A percentile compares a stretch with the other conserved stretches of the same genome.
Evolutionary conservation across 2,329 filamentous ascomycete species (phyloP).

Genomic region (Aureobasidium subglaciale): DNA sequence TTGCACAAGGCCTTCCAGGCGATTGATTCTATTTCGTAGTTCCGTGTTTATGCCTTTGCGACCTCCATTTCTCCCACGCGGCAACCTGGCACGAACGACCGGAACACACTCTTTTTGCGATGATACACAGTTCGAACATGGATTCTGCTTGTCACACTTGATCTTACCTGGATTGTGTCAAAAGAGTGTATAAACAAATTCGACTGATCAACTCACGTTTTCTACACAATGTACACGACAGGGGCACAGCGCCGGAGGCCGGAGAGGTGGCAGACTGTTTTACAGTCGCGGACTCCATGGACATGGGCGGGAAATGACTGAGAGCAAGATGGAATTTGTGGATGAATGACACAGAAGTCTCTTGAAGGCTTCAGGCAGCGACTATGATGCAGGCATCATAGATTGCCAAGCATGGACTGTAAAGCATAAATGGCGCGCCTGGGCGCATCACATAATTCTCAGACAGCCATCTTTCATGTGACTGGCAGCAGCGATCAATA

Average conservation of each 20-base stretch:
- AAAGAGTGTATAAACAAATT: neutral
- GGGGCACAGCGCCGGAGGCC: neutral
- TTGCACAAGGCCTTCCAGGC: constrained; percentile 11
- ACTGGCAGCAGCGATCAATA: neutral
- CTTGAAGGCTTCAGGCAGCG: neutral
- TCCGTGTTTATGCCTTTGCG: constrained; percentile 9
- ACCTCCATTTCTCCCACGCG: constrained; percentile 11
- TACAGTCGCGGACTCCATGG: neutral
- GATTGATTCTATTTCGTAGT: constrained; percentile 9
- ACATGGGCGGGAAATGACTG: neutral
- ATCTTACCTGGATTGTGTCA: constrained; percentile 5
- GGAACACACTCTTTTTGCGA: constrained; percentile 9
- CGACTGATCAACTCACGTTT: neutral
- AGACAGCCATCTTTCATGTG: neutral
- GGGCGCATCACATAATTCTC: too few relatives aligned
- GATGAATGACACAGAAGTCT: neutral
- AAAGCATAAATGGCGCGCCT: neutral
- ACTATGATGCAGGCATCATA: neutral
- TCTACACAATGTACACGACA: constrained; percentile 13
- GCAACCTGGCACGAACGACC: constrained; percentile 10
- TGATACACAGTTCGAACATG: constrained; percentile 7
- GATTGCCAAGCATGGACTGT: neutral
- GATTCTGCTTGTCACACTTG: constrained; percentile 15
- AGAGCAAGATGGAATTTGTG: neutral
- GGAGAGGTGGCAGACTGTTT: neutral